Percentiles rank a stretch among this genome's conserved stretches.
phyloP scores from a whole-genome alignment of 2,329 filamentous ascomycete genomes.

The Xylariaceae sp. region DNA sequence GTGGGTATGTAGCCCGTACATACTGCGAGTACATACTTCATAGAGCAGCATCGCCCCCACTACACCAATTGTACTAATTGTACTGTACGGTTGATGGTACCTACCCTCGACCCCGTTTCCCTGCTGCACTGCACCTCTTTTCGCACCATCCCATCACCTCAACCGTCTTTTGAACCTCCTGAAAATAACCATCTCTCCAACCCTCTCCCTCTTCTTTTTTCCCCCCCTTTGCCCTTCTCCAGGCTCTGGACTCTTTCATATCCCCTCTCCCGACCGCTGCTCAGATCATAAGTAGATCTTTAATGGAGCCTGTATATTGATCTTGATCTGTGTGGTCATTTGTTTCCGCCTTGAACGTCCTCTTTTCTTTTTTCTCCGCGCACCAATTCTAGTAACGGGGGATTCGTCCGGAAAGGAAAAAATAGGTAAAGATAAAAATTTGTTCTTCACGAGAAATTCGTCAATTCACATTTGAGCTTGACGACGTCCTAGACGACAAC shows the following conservation, averaged over 20 bases:
- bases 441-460: slow-evolving; percentile 19
- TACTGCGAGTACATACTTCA: too few species aligned
- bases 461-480: slow-evolving; percentile 22
- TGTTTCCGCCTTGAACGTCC: slow-evolving; percentile 26
- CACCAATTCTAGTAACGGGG: slow-evolving; percentile 23
- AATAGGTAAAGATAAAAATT: slow-evolving; percentile 19
- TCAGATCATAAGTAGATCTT: slow-evolving; percentile 33
- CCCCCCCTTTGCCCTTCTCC: slow-evolving; percentile 37
- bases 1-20: slow-evolving; percentile 3
- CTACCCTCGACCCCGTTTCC: slow-evolving; percentile 12
- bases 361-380: slow-evolving; percentile 28
- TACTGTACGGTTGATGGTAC: not conserved
- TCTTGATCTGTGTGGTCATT: slow-evolving; percentile 37
- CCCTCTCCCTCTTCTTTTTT: slow-evolving; percentile 28
- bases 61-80: slow-evolving; percentile 6
- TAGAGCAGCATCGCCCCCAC: slow-evolving; percentile 6
- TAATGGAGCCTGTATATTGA: slow-evolving; percentile 45
- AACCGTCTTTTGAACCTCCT: slow-evolving; percentile 9
- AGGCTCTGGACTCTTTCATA: slow-evolving; percentile 32
- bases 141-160: slow-evolving; percentile 8
- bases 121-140: slow-evolving; percentile 16
- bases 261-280: slow-evolving; percentile 23
- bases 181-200: slow-evolving; percentile 18
- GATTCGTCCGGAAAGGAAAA: slow-evolving; percentile 12
- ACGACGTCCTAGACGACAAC: slow-evolving; percentile 19